A percentile compares a stretch with the other conserved stretches of the same genome.
These are phyloP conservation scores for Lindgomyces ingoldianus DNA, from an alignment of 495 filamentous ascomycete genomes.

Conservation along the genomic window DNA sequence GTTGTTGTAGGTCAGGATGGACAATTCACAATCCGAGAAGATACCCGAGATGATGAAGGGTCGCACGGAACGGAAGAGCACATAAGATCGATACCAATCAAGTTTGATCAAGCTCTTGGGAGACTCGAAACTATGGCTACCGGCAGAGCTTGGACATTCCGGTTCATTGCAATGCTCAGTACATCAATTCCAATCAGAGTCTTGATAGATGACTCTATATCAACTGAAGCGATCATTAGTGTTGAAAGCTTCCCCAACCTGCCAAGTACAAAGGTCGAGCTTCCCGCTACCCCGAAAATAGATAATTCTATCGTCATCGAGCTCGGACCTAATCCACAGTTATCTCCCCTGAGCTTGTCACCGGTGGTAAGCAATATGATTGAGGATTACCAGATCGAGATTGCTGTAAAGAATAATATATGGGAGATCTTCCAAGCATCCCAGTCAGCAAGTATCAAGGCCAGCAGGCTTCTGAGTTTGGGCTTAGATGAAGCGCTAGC, in stretches of 20 bases:
- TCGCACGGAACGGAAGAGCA: neutral
- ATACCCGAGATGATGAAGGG: constrained; percentile 13
- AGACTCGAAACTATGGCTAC: neutral
- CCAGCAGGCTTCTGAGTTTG: neutral
- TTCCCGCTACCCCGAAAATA: neutral
- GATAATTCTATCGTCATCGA: neutral
- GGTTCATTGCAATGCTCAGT: neutral
- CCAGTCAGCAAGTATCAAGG: neutral
- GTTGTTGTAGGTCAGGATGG: constrained; percentile 55
- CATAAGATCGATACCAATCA: neutral
- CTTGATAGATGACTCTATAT: neutral
- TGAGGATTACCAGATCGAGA: neutral
- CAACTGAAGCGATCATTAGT: neutral
- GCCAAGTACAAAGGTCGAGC: neutral
- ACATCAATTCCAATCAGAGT: neutral
- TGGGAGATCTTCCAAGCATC: neutral
- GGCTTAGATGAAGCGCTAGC: neutral
- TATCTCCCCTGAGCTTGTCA: neutral
- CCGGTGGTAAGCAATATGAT: neutral
- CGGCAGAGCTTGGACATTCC: neutral
- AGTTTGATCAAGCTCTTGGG: neutral
- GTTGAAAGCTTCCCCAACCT: neutral
- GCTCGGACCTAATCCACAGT: constrained; percentile 1
- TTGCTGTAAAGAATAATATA: neutral
- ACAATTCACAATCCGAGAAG: constrained; percentile 46